Base-by-base conservation (phyloP, 1,139 yeast species). In the Pichia inconspicua region DNA sequence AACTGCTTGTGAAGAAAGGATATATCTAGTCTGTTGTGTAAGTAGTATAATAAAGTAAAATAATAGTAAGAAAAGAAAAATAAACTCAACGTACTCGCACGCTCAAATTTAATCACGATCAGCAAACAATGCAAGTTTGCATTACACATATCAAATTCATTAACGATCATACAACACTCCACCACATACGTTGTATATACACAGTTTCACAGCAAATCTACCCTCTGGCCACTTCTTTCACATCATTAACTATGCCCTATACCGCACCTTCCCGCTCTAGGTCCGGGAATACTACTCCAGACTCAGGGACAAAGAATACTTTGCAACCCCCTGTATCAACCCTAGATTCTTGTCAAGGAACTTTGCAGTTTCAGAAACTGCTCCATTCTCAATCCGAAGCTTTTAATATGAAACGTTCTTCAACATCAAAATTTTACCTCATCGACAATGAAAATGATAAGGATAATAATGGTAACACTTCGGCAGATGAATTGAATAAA, bases 1-100 rank as follows among this genome's bases (percentile, higher is more conserved):
- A 92, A 71, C 75, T 88, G 52, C 76, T 92, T 60, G 70, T 77
- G 54, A 92, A 92, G 48, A 88, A 84, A 72, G 75, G 79, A 51
- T 71, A 88, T 60, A 77, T 90, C 58, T 89, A 75, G 34, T 30
- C 4, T 30, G n/a, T 30, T 12, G 6, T 12, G n/a, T 30, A 30
- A 11, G n/a, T 30, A 30, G 11, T 27, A 9, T 27, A 27, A 27
- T 27, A 11, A 30, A 11, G n/a, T 12, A 10, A 12, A 30, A 11
- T 5, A 30, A 11, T 5, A 5, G n/a, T 3, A 14, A 30, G 6
- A 11, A 30, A 30, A 9, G 30, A 8, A 27, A 27, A 27, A 27
- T 6, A 11, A 27, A 27, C 11, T 9, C 30, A 27, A n/a, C n/a
- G 19, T 17, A 27, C 30, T 27, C 11, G 9, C 30, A 25, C 43